A percentile compares a stretch with the other conserved stretches of the same genome.
Evolutionary conservation across 805 yeast species (phyloP).

Genomic region (Candida loeiensis): DNA sequence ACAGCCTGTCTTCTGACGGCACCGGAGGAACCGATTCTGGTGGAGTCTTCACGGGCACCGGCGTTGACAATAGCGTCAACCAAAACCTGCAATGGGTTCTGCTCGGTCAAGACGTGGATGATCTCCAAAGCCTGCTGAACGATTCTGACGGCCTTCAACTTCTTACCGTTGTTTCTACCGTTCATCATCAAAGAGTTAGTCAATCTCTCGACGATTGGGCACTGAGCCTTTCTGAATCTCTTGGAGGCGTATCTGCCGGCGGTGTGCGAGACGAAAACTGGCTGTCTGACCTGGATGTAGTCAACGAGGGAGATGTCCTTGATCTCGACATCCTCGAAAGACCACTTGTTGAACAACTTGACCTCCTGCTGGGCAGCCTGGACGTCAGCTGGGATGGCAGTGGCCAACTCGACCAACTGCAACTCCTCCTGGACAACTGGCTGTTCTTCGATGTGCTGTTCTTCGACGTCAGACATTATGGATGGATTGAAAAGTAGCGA

Average conservation of each 20-base stretch:
- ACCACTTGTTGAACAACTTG: conserved; percentile 99
- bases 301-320: conserved; percentile 98
- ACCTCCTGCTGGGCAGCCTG: conserved; percentile 94
- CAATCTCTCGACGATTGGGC: conserved; percentile 98
- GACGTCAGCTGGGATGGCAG: conserved; percentile 94
- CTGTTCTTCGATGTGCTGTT: conserved; percentile 49
- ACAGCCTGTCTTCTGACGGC: conserved; percentile 99
- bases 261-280: conserved; percentile 97
- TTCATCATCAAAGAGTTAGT: conserved; percentile 99
- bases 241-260: conserved; percentile 99
- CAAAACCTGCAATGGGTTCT: conserved; percentile 98
- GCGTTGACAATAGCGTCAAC: conserved; percentile 99
- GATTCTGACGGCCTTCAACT: conserved; percentile 99
- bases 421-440: conserved; percentile 85
- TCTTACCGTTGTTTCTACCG: conserved; percentile 99
- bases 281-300: conserved; percentile 96
- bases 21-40: conserved; percentile 99
- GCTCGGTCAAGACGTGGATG: conserved; percentile 95
- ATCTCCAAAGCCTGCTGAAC: conserved; percentile 99
- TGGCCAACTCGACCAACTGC: conserved; percentile 82
- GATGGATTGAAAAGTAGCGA: conserved; percentile 5
- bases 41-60: conserved; percentile 99
- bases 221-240: conserved; percentile 99
- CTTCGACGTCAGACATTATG: conserved; percentile 81
- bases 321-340: conserved; percentile 95